Evolutionary conservation across 805 yeast species (phyloP), one percentile per base, ranked within the genome.

Genomic region (Lachancea lanzarotensis): DNA sequence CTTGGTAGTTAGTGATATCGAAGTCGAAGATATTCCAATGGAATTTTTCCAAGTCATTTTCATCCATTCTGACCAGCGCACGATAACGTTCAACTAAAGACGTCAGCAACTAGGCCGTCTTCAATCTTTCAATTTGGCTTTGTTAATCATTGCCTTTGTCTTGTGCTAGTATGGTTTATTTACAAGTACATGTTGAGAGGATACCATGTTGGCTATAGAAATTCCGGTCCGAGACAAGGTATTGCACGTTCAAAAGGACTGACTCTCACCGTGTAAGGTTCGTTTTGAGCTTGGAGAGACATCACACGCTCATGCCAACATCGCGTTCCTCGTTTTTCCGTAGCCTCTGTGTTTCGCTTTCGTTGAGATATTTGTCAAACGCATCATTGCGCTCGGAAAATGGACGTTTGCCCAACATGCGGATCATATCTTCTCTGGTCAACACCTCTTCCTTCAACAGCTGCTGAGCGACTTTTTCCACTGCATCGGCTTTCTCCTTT

Each of bases 391-490:
- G 81, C 62, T 89, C 96, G 18, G 86, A 83, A 74, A 84, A 93
- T 11, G 96, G 96, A 50, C 99, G 76, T 62, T 84, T 84, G 11
- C 99, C 99, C 39, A 93, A 68, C 43, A 93, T 63, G 43, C 85
- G 74, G 47, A 90, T 81, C 95, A 93, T 88, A 60, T 93, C 98
- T 55, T 87, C 95, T 64, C 98, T 79, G 3, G 96, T 87, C 22
- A 93, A 74, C 13, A 88, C 95, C 65, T 93, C 99, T 64, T 91
- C 89, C 45, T 74, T 67, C 57, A 91, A 75, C 50, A 93, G 72
- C 56, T 87, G 88, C 62, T 90, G 83, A 0, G 98, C 98, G 34
- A 95, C 90, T 50, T 78, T 71, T 51, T 81, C 90, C 32, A 93
- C 88, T 48, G 84, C 93, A 4, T 71, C 74, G n/a, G 80, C 59